Percentiles rank a stretch among this genome's conserved stretches.
Conservation (phyloP, 1,139 yeast species). For the Geotrichum reessii region DNA sequence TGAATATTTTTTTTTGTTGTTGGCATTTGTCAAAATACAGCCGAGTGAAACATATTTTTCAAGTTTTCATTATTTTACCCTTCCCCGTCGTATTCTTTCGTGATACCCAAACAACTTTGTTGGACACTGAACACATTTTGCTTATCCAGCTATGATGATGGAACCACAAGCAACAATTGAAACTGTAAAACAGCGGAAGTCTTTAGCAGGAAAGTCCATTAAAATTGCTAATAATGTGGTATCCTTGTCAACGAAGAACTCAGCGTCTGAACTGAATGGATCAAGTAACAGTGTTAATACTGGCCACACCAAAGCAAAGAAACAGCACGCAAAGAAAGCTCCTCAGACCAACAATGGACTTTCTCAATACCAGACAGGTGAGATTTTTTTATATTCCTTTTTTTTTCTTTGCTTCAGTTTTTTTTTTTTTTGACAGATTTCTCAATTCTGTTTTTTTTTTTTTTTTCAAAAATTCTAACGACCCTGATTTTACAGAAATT, state of each 20-base stretch:
- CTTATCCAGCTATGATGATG: no score
- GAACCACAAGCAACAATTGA: slow-evolving; percentile 3
- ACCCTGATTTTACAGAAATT: background rate
- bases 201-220: background rate
- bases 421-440: no score
- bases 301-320: no score
- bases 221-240: background rate
- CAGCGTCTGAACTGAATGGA: background rate
- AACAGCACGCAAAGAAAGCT: background rate
- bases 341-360: background rate
- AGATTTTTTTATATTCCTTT: no score
- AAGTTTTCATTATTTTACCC: background rate
- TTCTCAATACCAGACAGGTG: slow-evolving; percentile 5
- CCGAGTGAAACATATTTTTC: background rate
- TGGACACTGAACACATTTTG: background rate
- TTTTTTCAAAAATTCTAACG: background rate
- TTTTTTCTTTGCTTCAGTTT: no score
- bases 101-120: no score
- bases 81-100: no score
- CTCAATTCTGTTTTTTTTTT: background rate
- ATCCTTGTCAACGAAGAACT: background rate
- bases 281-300: background rate
- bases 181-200: background rate
- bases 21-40: background rate
- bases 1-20: background rate